These are phyloP conservation scores for Athelia sp. DNA, from an alignment of 1,284 basidiomycete species.

Conservation along the genomic window DNA sequence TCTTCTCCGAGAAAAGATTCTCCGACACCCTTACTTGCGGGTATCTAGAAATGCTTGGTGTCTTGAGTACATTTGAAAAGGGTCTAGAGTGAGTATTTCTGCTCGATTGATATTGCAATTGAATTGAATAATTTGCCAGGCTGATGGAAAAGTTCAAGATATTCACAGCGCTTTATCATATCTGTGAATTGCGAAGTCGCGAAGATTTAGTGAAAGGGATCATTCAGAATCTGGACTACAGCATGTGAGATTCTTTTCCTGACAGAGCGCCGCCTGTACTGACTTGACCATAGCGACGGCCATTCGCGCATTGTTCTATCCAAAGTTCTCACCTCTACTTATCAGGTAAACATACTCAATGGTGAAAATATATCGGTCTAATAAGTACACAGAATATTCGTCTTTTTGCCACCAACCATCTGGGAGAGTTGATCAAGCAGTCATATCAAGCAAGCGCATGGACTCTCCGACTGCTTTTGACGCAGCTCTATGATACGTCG, in stretches of 20 bases:
- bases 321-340: conserved; percentile 90
- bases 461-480: conserved; percentile 86
- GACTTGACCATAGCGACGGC: conserved; percentile 65
- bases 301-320: conserved; percentile 89
- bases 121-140: conserved; percentile 31
- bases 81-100: conserved; percentile 74
- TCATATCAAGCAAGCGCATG: conserved; percentile 68
- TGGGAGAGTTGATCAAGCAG: conserved; percentile 75
- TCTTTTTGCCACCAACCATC: conserved; percentile 82
- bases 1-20: conserved; percentile 84
- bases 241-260: conserved; percentile 52
- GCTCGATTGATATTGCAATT: background rate
- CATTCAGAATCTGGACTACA: conserved; percentile 90
- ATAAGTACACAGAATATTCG: conserved; percentile 65
- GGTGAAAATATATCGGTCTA: conserved; percentile 1
- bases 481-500: conserved; percentile 92
- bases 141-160: conserved; percentile 89
- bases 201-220: conserved; percentile 91
- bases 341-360: conserved; percentile 49
- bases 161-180: conserved; percentile 92
- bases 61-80: conserved; percentile 80
- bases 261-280: background rate
- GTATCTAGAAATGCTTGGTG: conserved; percentile 95
- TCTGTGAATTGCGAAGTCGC: conserved; percentile 85
- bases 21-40: conserved; percentile 84